Percentiles rank a stretch among this genome's conserved stretches.
Conservation (phyloP, 2,329 filamentous ascomycete species). For the Talaromyces marneffei region DNA sequence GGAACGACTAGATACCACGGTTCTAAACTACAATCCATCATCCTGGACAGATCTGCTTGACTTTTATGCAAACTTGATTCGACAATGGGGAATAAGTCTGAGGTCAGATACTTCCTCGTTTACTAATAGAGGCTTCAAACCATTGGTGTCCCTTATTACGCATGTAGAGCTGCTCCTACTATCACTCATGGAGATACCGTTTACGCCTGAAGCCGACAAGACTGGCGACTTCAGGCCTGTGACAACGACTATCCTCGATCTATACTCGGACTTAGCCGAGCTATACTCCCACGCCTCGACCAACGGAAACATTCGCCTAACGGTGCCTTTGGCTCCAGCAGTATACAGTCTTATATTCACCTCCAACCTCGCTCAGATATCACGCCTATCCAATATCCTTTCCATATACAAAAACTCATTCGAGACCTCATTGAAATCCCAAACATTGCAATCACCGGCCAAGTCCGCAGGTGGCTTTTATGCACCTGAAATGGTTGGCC, state of each 20-base stretch:
- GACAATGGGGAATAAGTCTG: slow-evolving; percentile 44
- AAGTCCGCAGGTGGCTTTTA: slow-evolving; percentile 39
- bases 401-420: slow-evolving; percentile 69
- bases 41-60: slow-evolving; percentile 57
- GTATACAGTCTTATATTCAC: slow-evolving; percentile 68
- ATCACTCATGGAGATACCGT: slow-evolving; percentile 53
- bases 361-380: slow-evolving; percentile 56
- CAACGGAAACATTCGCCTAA: slow-evolving; percentile 56
- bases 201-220: slow-evolving; percentile 20
- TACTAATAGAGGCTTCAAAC: slow-evolving; percentile 22
- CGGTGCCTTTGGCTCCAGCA: slow-evolving; percentile 60
- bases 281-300: slow-evolving; percentile 50
- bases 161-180: slow-evolving; percentile 51
- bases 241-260: slow-evolving; percentile 55
- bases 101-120: slow-evolving; percentile 24
- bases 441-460: slow-evolving; percentile 28
- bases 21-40: slow-evolving; percentile 33
- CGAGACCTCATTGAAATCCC: slow-evolving; percentile 53
- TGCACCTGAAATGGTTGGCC: slow-evolving; percentile 55
- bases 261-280: slow-evolving; percentile 61
- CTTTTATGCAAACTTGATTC: slow-evolving; percentile 63
- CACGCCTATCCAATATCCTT: slow-evolving; percentile 64
- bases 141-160: slow-evolving; percentile 43
- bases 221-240: slow-evolving; percentile 23
- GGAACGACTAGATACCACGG: slow-evolving; percentile 34